Base-by-base conservation (phyloP, 345 rosid genomes). In the Linum lewisii region DNA sequence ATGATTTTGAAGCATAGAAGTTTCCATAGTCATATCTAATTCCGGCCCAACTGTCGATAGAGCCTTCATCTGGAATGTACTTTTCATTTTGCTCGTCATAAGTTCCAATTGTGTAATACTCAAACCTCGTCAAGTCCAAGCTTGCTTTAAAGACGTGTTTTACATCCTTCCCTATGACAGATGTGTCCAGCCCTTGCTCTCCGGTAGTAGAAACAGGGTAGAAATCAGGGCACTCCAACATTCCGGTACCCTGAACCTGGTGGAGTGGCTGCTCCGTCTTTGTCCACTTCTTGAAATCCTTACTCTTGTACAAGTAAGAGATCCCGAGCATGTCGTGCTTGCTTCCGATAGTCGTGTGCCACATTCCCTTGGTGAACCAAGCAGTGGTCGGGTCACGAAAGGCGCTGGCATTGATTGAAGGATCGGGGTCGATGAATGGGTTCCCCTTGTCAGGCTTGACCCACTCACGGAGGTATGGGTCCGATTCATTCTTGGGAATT, bases 331-430 rank as follows among this genome's bases (percentile, higher is more conserved):
- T 21, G 16, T 52, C 25, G 10, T 13, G n/a, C 56, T 52, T 52
- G 25, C 56, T 52, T 2, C 56, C 56, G 2, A 52, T 21, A 10
- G 21, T 21, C 14, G 25, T 52, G 24, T 52, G 8, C 56, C 56
- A 52, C 24, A 6, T 13, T 11, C 56, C 56, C 10, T 52, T 24
- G 25, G 6, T 21, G 14, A 52, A 52, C 56, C 56, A 21, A 13
- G 56, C 56, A 21, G 56, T 52, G 56, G 56, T 52, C 25, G 56
- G 56, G 56, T 52, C 56, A 13, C 25, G 56, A 8, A 52, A 52
- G 24, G 56, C 56, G 56, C 56, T 52, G 5, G 56, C 56, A 7
- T 52, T 52, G 56, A 52, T 21, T 11, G 24, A 21, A 19, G 25
- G 25, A 15, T 24, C 56, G 10, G 56, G 56, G 24, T 52, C 14